Conservation (phyloP, 2,329 filamentous ascomycete genomes). For the Fusarium tanahbumbuense region DNA sequence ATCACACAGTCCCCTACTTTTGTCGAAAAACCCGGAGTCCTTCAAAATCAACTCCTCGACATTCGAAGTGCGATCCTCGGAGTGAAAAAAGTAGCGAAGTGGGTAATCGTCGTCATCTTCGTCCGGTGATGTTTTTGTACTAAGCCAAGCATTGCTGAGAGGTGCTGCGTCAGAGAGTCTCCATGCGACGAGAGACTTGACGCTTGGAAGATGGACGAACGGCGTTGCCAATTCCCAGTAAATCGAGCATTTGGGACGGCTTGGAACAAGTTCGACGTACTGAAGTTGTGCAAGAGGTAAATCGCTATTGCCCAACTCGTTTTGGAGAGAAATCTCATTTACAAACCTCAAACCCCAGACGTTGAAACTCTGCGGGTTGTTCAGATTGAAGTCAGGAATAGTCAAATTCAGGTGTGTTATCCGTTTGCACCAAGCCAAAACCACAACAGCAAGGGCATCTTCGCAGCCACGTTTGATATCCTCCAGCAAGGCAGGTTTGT, state of each 20-base stretch:
- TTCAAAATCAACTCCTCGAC: background rate
- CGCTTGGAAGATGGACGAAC: background rate
- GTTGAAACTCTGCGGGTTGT: background rate
- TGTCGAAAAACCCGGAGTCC: rapidly evolving
- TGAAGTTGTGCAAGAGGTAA: background rate
- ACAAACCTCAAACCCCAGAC: background rate
- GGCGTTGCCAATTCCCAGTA: background rate
- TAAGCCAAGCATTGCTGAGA: background rate
- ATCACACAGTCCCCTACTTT: background rate
- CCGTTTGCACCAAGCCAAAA: background rate
- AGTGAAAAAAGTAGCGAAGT: background rate
- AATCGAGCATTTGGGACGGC: rapidly evolving
- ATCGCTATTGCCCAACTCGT: too few species aligned
- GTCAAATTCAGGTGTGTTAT: background rate
- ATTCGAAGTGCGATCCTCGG: background rate
- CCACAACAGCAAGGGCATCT: background rate
- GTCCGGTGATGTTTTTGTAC: too few species aligned
- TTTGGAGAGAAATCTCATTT: background rate
- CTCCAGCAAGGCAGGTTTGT: background rate
- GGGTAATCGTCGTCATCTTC: background rate
- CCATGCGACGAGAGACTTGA: background rate
- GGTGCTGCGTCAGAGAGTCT: background rate
- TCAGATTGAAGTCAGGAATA: rapidly evolving
- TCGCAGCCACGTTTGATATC: background rate
- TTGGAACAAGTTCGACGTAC: background rate